These are phyloP conservation scores for Microthlaspi erraticum DNA, from an alignment of 345 rosid species.

Conservation along the genomic window DNA sequence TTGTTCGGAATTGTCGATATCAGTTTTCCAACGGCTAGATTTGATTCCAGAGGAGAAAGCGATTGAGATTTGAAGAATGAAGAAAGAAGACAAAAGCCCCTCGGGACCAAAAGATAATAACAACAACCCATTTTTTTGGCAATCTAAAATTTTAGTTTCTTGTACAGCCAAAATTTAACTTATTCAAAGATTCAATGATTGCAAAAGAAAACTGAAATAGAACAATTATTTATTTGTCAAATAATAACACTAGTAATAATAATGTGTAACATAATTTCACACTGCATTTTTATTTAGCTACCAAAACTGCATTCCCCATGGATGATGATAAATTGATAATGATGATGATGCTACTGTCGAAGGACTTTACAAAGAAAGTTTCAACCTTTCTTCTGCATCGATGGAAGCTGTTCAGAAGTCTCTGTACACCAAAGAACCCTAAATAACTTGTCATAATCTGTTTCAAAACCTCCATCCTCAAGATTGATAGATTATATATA, in stretches of 20 bases:
- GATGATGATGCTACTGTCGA: conserved; percentile 17
- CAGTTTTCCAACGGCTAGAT: conserved; percentile 33
- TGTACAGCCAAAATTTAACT: too few relatives aligned
- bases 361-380: conserved; percentile 25
- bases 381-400: conserved; percentile 27
- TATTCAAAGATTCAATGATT: background rate
- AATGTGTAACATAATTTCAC: conserved; percentile 30
- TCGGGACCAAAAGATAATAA: conserved; percentile 22
- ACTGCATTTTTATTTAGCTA: conserved; percentile 10
- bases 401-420: conserved; percentile 24
- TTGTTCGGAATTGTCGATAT: background rate
- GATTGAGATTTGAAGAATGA: conserved; percentile 5
- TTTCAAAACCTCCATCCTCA: conserved; percentile 8
- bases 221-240: conserved; percentile 6
- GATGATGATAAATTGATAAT: conserved; percentile 2
- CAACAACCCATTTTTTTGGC: too few relatives aligned
- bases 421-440: conserved; percentile 41
- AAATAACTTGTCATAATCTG: conserved; percentile 22
- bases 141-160: too few relatives aligned
- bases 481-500: conserved; percentile 15
- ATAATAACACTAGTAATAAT: conserved; percentile 21
- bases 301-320: conserved; percentile 42
- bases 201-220: background rate
- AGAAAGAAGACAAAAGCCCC: conserved; percentile 10
- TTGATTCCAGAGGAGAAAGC: conserved; percentile 26